Base-by-base conservation (phyloP, 768 basidiomycete genomes). In the Tulasnella sp. region DNA sequence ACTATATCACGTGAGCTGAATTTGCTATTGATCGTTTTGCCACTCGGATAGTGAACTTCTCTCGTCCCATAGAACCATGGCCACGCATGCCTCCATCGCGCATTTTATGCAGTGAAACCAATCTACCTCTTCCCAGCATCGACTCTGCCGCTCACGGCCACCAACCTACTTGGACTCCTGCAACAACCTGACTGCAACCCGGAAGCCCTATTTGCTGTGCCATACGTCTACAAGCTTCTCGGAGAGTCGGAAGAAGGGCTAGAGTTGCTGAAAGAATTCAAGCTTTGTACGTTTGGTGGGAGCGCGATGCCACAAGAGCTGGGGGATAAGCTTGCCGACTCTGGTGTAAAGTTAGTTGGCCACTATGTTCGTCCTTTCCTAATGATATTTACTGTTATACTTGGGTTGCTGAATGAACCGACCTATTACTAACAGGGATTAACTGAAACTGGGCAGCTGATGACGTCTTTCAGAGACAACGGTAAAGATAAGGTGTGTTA, bases 401-500 rank as follows among this genome's bases (percentile, higher is more conserved):
- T 21, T 17, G 24, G 51, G 1, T 23, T 27, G 8, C 26, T 3
- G 30, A 19, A 24, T 23, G 0, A 32, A 7, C 13, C 19, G 26
- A 23, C 1, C 30, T 24, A 64, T 38, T 38, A 7, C 34, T 38
- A 15, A 38, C 5, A 38, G 34, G 34, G 34, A 5, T 7, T 67
- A 48, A 29, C 61, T 3, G 61, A 76, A 65, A 73, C 73, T 50
- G 76, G 73, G 44, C 67, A 68, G 8, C 67, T 80, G 17, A 71
- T 78, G 68, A 78, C 74, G 51, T 80, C 78, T 11, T 71, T 73
- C 51, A 75, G 79, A 32, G 72, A 78, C 60, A 78, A 76, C 58
- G 67, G 67, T 3, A 70, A 64, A 3, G 80, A 82, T 70, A 81
- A 80, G 66, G 75, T 62, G 10, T 83, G 81, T 80, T 79, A 78